phyloP scores from a whole-genome alignment of 129 eudicot species.

The Chrysanthemum lavandulifolium region DNA sequence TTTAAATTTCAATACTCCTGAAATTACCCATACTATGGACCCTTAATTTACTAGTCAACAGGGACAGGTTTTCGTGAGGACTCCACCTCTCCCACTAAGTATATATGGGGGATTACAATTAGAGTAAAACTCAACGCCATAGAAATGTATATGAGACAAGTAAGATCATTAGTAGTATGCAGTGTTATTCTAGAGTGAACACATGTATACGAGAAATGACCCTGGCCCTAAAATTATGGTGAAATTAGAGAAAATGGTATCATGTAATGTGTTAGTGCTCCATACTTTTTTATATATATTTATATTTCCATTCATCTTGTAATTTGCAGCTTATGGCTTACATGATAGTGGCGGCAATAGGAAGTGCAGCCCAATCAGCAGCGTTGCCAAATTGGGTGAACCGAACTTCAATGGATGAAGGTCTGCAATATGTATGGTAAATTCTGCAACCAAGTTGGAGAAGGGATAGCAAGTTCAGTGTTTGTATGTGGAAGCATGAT shows the following conservation, averaged over 20 bases:
- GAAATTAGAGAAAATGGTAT: neutral
- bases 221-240: no score
- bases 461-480: conserved; percentile 63
- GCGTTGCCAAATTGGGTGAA: conserved; percentile 58
- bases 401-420: conserved; percentile 78
- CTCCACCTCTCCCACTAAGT: neutral
- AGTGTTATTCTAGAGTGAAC: no score
- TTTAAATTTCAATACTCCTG: no score
- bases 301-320: neutral
- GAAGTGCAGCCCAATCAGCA: conserved; percentile 64
- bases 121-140: no score
- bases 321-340: conserved; percentile 63
- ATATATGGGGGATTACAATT: no score
- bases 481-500: conserved; percentile 57
- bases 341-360: conserved; percentile 58
- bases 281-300: no score
- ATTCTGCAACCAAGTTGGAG: conserved; percentile 75
- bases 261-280: neutral
- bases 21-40: no score
- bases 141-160: no score
- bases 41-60: no score
- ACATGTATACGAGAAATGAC: no score
- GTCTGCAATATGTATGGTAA: conserved; percentile 64
- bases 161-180: no score
- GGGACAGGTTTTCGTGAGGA: neutral